Percentiles rank a stretch among this genome's conserved stretches.
Evolutionary conservation across 2,329 filamentous ascomycete species (phyloP).

Genomic region (Acrocalymma vagum): DNA sequence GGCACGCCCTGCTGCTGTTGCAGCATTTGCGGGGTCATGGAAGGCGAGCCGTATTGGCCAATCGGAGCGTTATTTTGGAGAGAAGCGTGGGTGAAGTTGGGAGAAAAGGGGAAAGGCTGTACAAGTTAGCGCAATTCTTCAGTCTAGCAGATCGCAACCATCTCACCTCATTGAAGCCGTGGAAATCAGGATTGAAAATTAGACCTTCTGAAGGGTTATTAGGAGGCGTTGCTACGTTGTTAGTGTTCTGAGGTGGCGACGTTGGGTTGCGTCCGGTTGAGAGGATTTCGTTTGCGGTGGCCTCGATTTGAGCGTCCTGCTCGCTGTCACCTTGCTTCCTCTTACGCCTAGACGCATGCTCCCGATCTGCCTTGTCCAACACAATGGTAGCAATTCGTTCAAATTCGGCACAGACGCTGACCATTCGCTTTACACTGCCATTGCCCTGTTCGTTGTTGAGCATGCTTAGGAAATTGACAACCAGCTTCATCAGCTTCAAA

Average conservation of each 20-base stretch:
- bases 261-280: slow-evolving; percentile 38
- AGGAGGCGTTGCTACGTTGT: no score
- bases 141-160: background rate
- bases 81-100: slow-evolving; percentile 49
- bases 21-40: slow-evolving; percentile 39
- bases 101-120: slow-evolving; percentile 49
- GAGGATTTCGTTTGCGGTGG: slow-evolving; percentile 45
- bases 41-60: slow-evolving; percentile 39
- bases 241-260: slow-evolving; percentile 33
- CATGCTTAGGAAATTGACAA: slow-evolving; percentile 90
- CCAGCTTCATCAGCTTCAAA: slow-evolving; percentile 87
- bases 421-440: slow-evolving; percentile 91
- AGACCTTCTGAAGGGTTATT: slow-evolving; percentile 24
- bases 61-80: slow-evolving; percentile 38
- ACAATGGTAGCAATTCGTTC: slow-evolving; percentile 91
- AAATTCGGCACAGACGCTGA: slow-evolving; percentile 94
- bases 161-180: slow-evolving; percentile 48
- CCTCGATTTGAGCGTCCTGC: slow-evolving; percentile 47
- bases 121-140: slow-evolving; percentile 19
- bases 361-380: slow-evolving; percentile 89
- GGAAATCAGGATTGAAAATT: slow-evolving; percentile 46
- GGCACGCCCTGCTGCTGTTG: slow-evolving; percentile 34
- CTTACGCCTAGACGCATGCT: slow-evolving; percentile 81
- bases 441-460: slow-evolving; percentile 90
- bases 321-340: slow-evolving; percentile 74